phyloP scores from a whole-genome alignment of 2,329 filamentous ascomycete genomes.

The Venturia oleaginea region DNA sequence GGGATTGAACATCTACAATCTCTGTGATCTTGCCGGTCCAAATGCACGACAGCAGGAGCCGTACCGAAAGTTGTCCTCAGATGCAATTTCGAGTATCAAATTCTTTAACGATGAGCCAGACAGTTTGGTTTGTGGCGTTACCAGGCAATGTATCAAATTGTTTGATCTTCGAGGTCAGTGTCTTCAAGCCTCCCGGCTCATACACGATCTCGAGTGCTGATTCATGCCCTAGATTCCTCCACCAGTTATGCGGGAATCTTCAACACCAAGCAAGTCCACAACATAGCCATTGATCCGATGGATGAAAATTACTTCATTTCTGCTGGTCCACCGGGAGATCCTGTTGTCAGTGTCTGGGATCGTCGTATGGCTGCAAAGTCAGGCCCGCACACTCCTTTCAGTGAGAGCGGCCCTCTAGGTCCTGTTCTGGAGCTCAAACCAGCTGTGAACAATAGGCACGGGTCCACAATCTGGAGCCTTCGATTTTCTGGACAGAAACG shows the following conservation, averaged over 20 bases:
- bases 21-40: constrained; percentile 50
- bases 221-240: constrained; percentile 23
- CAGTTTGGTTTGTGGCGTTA: constrained; percentile 66
- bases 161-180: constrained; percentile 66
- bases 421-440: constrained; percentile 50
- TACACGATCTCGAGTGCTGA: constrained; percentile 17
- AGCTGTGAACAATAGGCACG: constrained; percentile 39
- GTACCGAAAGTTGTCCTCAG: constrained; percentile 49
- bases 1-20: constrained; percentile 75
- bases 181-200: constrained; percentile 27
- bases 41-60: constrained; percentile 39
- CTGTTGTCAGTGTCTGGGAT: constrained; percentile 71
- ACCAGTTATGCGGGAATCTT: constrained; percentile 40
- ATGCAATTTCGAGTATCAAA: constrained; percentile 72
- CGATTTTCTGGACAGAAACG: constrained; percentile 50
- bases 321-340: constrained; percentile 61
- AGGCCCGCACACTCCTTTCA: constrained; percentile 22
- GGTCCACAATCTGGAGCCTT: constrained; percentile 51
- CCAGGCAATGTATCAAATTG: constrained; percentile 63
- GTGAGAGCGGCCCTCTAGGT: constrained; percentile 47
- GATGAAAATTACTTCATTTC: constrained; percentile 81
- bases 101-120: constrained; percentile 73
- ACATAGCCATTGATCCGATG: constrained; percentile 66
- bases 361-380: constrained; percentile 38
- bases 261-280: constrained; percentile 52